A percentile compares a stretch with the other conserved stretches of the same genome.
Evolutionary conservation across 2,329 filamentous ascomycete species (phyloP).

Genomic region (Arthroderma uncinatum): DNA sequence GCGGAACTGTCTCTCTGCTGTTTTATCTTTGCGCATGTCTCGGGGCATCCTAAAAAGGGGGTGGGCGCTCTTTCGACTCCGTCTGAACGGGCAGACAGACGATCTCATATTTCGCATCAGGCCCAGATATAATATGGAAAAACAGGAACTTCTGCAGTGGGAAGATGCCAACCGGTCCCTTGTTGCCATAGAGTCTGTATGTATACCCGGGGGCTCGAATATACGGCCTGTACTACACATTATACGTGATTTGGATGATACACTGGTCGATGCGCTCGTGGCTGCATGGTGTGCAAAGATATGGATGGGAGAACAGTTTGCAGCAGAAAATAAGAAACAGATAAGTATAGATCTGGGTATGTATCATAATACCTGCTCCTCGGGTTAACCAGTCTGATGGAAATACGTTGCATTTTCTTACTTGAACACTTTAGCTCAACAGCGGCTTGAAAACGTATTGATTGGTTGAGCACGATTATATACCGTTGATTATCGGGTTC

Average conservation of each 20-base stretch:
- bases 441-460: background rate
- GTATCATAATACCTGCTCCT: background rate
- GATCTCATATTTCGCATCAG: constrained; percentile 13
- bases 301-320: constrained; percentile 11
- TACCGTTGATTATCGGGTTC: too few species aligned
- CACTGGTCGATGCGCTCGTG: constrained; percentile 13
- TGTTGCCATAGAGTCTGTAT: constrained; percentile 13
- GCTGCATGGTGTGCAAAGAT: constrained; percentile 16
- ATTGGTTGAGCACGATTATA: background rate
- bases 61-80: constrained; percentile 12
- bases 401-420: background rate
- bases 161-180: constrained; percentile 10
- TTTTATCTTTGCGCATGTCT: constrained; percentile 7
- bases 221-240: constrained; percentile 12
- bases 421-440: background rate
- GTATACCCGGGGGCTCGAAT: background rate
- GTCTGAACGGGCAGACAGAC: background rate
- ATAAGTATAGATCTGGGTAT: background rate
- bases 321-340: background rate
- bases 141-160: constrained; percentile 11
- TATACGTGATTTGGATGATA: constrained; percentile 10
- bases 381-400: background rate
- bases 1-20: constrained; percentile 11
- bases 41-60: constrained; percentile 9
- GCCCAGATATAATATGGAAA: constrained; percentile 9